Evolutionary conservation across 345 rosid genomes (phyloP).

Genomic region (Excoecaria cochinchinensis): DNA sequence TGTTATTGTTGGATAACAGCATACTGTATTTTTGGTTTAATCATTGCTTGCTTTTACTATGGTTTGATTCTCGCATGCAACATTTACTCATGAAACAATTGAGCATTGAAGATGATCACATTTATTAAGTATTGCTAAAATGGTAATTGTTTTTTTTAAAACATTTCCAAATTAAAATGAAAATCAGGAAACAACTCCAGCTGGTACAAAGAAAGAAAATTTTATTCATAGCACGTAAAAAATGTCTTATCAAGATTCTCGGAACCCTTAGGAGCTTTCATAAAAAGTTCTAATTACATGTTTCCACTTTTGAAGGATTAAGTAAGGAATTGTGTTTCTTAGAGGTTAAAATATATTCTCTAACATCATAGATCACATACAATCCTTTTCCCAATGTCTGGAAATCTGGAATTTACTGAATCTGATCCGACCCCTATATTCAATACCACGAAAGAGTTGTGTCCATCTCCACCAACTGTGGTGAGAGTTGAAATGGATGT

Average conservation of each 20-base stretch:
- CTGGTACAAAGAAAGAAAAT: not conserved
- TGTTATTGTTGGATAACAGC: not conserved
- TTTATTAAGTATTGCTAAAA: not conserved
- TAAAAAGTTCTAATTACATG: not conserved
- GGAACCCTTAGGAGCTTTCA: not conserved
- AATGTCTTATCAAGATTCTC: not conserved
- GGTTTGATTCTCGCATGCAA: not conserved
- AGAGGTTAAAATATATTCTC: not conserved
- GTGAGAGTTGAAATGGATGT: not conserved
- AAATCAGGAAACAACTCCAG: not conserved
- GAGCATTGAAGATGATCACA: not conserved
- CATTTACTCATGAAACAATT: not conserved
- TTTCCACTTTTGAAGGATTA: not conserved
- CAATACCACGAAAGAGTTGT: not conserved
- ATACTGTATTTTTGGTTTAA: not conserved
- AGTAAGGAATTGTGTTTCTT: not conserved
- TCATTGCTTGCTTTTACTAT: not conserved
- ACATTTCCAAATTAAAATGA: not conserved
- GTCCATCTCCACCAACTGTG: not conserved
- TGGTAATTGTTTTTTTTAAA: not conserved
- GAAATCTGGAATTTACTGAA: not conserved
- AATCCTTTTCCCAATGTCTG: not conserved
- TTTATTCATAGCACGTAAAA: not conserved
- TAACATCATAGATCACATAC: not conserved
- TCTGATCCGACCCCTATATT: no score